Conservation (phyloP, 306 rosid genomes). For the Cicer pinnatifidum region DNA sequence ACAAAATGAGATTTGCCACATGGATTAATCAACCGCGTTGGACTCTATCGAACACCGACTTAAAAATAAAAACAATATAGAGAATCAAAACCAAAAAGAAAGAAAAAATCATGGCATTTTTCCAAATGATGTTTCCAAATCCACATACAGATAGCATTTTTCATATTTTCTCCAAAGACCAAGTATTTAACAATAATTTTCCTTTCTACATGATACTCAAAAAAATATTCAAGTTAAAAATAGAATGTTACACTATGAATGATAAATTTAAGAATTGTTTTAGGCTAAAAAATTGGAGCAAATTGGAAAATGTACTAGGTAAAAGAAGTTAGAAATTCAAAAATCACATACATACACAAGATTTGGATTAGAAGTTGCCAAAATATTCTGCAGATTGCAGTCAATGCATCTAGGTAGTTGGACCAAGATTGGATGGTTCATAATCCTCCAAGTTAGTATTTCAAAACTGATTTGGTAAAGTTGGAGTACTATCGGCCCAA, state of each 20-base stretch:
- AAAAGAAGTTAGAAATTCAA: conserved; percentile 12
- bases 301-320: conserved; percentile 4
- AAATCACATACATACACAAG: conserved; percentile 1
- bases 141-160: not conserved
- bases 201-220: conserved; percentile 9
- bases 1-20: conserved; percentile 1
- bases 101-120: not conserved
- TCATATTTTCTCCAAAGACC: not conserved
- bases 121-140: not conserved
- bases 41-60: not conserved
- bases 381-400: not conserved
- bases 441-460: not conserved
- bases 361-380: not conserved
- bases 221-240: not conserved
- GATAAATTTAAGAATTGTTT: conserved; percentile 12
- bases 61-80: not conserved
- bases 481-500: not conserved
- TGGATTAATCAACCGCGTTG: not conserved
- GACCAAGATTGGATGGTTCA: not conserved
- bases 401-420: not conserved
- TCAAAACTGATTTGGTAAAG: not conserved
- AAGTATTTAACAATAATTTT: not conserved
- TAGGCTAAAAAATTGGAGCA: not conserved
- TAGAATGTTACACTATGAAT: not conserved
- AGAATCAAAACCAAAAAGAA: not conserved